Evolutionary conservation across 1,284 basidiomycete genomes (phyloP).

Genomic region (Trichosporon asahii): DNA sequence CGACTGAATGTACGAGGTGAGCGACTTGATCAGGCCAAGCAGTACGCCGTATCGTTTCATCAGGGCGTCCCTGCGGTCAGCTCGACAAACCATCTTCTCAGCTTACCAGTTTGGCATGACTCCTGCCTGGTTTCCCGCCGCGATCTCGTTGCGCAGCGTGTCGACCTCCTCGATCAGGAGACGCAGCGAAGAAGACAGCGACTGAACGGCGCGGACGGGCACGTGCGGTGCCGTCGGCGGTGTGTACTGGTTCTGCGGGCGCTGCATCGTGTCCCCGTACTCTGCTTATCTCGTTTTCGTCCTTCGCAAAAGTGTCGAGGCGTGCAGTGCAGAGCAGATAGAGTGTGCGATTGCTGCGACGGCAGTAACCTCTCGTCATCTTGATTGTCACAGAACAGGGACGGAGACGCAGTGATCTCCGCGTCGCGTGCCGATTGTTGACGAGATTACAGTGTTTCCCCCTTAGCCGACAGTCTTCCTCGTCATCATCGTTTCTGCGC

Average conservation of each 20-base stretch:
- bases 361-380: background rate
- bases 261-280: conserved; percentile 10
- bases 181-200: conserved; percentile 40
- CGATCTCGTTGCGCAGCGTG: conserved; percentile 33
- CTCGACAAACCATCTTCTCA: background rate
- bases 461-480: background rate
- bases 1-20: conserved; percentile 32
- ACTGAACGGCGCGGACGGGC: conserved; percentile 33
- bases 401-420: background rate
- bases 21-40: conserved; percentile 37
- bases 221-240: conserved; percentile 34
- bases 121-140: conserved; percentile 33
- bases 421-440: conserved; percentile 5
- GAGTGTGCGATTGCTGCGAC: background rate
- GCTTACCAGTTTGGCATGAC: conserved; percentile 45
- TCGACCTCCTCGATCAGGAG: conserved; percentile 49
- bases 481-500: background rate
- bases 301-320: background rate
- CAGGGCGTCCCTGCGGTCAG: conserved; percentile 36
- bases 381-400: background rate
- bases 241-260: conserved; percentile 16
- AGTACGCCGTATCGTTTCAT: conserved; percentile 45
- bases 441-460: background rate
- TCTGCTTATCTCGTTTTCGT: background rate
- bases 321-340: background rate